Base-by-base conservation (phyloP, 2,329 filamentous ascomycete genomes). In the Ophiocordyceps sinensis region DNA sequence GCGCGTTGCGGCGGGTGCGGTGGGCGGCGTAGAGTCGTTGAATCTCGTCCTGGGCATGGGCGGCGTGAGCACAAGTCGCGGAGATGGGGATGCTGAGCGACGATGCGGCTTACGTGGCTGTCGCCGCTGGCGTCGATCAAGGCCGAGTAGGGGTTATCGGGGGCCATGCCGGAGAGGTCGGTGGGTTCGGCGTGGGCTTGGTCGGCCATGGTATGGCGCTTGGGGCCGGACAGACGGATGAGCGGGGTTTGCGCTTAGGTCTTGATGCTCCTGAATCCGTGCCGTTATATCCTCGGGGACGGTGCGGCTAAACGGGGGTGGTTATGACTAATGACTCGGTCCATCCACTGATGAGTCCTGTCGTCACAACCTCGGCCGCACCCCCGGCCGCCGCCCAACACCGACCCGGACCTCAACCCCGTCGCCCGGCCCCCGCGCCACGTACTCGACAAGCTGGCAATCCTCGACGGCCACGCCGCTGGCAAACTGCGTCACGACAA, bases 401-500 rank as follows among this genome's bases (percentile, higher is more conserved):
- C 14, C 60, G 12, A 28, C 31, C 62, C 63, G 63, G 57, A 5
- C 57, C 42, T 3, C 47, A 50, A 17, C 49, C 28, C 15, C 21
- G 21, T 47, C 2, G 51, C 47, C 41, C 14, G 3, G 47, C 51
- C 17, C 50, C n/a, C 31, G 10, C 2, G 51, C 47, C 41, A 54
- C 54, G 15, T 68, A 55, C 4, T 58, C 64, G 15, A 85, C 77
- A 61, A 94, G 79, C 66, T 98, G 86, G 53, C 86, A 94, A 61
- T 98, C 91, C 63, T 96, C 89, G 2, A 71, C 64, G 0, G 64
- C 74, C 12, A 91, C 80, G 2, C 84, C 87, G 60, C 93, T 96
- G 29, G 79, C 79, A 64, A 84, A 91, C 65, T 96, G 89, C 49
- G 84, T 75, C 2, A 96, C 89, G 5, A 94, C 75, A 59, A 95